Evolutionary conservation across 495 filamentous ascomycete species (phyloP), one percentile per base, ranked within the genome.

Genomic region (Tuber microsphaerosporum): DNA sequence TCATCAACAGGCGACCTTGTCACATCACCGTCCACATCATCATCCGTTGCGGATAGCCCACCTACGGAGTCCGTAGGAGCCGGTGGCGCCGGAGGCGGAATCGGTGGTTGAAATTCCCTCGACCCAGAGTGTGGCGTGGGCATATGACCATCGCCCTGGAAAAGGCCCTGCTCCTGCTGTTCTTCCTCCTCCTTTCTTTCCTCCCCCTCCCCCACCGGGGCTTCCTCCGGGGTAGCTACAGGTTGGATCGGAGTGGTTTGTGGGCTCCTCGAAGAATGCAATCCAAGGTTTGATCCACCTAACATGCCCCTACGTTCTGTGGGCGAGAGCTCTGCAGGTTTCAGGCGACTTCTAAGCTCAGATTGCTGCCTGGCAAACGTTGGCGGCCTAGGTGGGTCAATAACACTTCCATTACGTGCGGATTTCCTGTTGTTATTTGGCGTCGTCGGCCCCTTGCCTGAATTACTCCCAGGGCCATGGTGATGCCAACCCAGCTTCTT

Each of bases 301-400:
- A 90, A 88, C 6, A 93, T 96, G 37, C 89, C 86, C 39, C 92
- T 88, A 78, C 94, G 89, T 81, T 93, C 92, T 34, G 89, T 88
- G 22, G 34, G 76, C 73, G 37, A 84, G 74, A 72, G 87, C 10
- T 89, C 85, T 42, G 88, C 84, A 41, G 92, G 90, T 71, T 90
- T 87, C 41, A 96, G 86, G 75, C 88, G 90, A 77, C 94, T 90
- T 77, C 92, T 87, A 75, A 86, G 87, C 83, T 97, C 94, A 39
- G 92, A 93, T 80, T 91, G 89, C 81, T 94, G 93, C 80, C 93
- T 88, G 83, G 90, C 91, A 84, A 94, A 93, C 6, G 92, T 94
- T 72, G 89, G 87, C 17, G 90, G 85, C 73, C 92, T 88, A 46
- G 94, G 92, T 56, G 96, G 85, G 22, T 90, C 91, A n/a, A 94